Conservation (phyloP, 495 filamentous ascomycete genomes). For the Oidiodendron maius region DNA sequence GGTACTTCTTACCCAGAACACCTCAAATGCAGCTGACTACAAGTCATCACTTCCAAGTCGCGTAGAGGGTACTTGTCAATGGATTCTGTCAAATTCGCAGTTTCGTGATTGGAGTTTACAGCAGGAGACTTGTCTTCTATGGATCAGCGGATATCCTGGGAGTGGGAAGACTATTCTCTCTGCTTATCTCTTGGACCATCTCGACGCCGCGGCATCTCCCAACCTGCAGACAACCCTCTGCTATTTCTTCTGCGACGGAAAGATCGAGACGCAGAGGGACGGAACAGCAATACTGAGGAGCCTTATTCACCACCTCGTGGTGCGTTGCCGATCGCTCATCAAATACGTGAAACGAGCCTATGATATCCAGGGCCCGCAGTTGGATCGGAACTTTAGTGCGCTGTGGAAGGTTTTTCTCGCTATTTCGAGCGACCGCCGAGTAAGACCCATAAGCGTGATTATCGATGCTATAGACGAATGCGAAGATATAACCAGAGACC, state of each 20-base stretch:
- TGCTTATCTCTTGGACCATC: constrained; percentile 10
- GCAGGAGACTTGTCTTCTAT: constrained; percentile 14
- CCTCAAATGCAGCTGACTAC: constrained; percentile 15
- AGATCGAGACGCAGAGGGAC: constrained; percentile 19
- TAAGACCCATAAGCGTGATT: constrained; percentile 15
- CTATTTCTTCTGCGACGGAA: constrained; percentile 24
- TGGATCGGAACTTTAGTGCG: constrained; percentile 15
- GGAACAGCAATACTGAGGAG: constrained; percentile 17
- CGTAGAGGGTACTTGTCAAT: constrained; percentile 22
- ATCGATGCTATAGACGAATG: constrained; percentile 27
- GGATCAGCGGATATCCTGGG: constrained; percentile 23
- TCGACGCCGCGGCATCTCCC: not conserved
- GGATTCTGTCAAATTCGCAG: constrained; percentile 17
- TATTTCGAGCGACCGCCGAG: constrained; percentile 17
- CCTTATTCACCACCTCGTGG: constrained; percentile 20
- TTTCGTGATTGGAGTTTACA: constrained; percentile 17
- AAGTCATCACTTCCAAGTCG: constrained; percentile 7
- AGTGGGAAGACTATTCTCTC: constrained; percentile 22
- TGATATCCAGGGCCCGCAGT: constrained; percentile 13
- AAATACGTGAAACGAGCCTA: constrained; percentile 18
- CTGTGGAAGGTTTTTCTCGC: constrained; percentile 21
- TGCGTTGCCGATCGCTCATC: constrained; percentile 7
- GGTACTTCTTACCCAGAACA: constrained; percentile 13
- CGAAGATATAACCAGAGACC: constrained; percentile 12
- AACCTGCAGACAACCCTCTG: constrained; percentile 10